Base-by-base conservation (phyloP, 2,329 filamentous ascomycete species). In the Fusarium nematophilum region DNA sequence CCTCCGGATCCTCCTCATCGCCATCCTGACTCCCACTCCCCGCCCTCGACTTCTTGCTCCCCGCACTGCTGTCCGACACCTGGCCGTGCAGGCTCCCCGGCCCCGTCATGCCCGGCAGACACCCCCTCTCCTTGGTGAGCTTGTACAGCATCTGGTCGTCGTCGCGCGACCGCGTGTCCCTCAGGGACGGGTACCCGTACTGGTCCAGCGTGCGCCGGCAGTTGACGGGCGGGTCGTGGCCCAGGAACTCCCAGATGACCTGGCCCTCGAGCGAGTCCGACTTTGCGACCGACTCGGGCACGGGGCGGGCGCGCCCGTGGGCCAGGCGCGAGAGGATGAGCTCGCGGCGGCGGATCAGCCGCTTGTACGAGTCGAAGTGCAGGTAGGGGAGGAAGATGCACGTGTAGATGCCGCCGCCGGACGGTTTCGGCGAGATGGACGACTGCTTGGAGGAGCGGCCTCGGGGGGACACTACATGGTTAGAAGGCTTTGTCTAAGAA, bases 101-200 rank as follows among this genome's bases (percentile, higher is more conserved):
- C 0, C 70, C 65, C n/a, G n/a, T n/a, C 5, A 70, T 50, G 1
- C 68, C 65, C 1, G 57, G 25, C 3, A 49, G 37, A 10, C 65
- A 66, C 2, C 63, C 52, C 3, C 79, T 72, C 50, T 83, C 75
- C 62, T 85, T 86, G 2, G 85, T 87, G 2, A 88, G 73, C 62
- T 89, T 89, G 70, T 88, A 89, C 6, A 89, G 72, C 83, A 89
- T 88, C 68, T 89, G 86, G 34, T 89, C 86, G 36, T 87, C 85
- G 34, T 89, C 87, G 14, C 86, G 76, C 0, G 84, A 83, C 34
- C 84, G 74, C 0, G 86, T 89, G 27, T 88, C 86, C 9, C 81
- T 76, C 0, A 89, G 73, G 3, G 84, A 85, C 0, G 86, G 86
- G 48, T 89, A 88, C 0, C 84, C 85, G 50, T 82, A 89, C 61